Base-by-base conservation (phyloP, 495 filamentous ascomycete genomes). In the Articulospora tetracladia region DNA sequence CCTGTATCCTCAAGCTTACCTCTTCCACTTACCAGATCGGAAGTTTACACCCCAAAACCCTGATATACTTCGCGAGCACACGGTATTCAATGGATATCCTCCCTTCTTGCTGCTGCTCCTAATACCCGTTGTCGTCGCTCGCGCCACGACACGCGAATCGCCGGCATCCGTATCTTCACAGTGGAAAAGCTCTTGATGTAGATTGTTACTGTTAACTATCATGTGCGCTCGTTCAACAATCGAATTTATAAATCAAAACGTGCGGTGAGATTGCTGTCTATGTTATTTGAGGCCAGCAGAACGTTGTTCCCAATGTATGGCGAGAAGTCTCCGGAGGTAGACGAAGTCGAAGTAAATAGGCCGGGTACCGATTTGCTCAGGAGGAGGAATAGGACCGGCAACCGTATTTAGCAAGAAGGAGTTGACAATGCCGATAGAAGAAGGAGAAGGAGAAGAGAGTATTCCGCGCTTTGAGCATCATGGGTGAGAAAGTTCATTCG, bases 191-290 rank as follows among this genome's bases (percentile, higher is more conserved):
- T 86, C 19, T 65, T 89, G 26, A 84, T 93, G 32, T 88, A 91
- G 70, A 77, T 91, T 28, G 86, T 92, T 64, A 89, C 86, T n/a
- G 87, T 93, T 69, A 86, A 87, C 66, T 93, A 92, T 68, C 90
- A 93, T 70, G 83, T 86, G 69, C 88, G 92, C 58, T 92, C 91
- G 64, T 83, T 87, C 61, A 60, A 74, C 4, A 56, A 39, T 30
- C 82, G 83, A 64, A 89, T 93, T 74, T 80, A 85, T 51, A 76
- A 81, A 36, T 88, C 86, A 25, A 93, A 93, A 69, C 83, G 79
- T 57, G 85, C 87, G 61, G 77, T 91, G 41, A 77, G 80, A 47
- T 78, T 92, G 4, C 76, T 93, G 0, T 78, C 83, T 47, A 70
- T 86, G 0, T 79, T 93, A 7, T 93, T 90, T 69, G 88, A 93